Base-by-base conservation (phyloP, 2,329 filamentous ascomycete species). In the Xylariaceae sp. region DNA sequence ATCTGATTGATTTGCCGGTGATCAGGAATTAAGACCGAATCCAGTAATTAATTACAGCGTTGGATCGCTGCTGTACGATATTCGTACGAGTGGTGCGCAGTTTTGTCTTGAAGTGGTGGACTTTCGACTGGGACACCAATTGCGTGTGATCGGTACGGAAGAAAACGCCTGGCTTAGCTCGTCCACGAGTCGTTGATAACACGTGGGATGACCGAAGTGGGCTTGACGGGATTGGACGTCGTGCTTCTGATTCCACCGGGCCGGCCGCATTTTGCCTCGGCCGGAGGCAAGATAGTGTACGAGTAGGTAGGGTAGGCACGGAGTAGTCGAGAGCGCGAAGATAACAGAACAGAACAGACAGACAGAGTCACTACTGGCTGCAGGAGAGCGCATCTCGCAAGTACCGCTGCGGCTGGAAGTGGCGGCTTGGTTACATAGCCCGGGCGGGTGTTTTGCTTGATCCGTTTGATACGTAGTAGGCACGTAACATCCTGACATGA, bases 361-460 rank as follows among this genome's bases (percentile, higher is more conserved):
- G 37, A 41, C 11, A 39, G 10, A 39, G 17, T 18, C 17, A 18
- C 17, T 18, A 54, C 54, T 58, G 51, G 7, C 41, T 39, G 23
- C 4, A 13, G 15, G 17, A 49, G 34, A 54, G 11, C 39, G 34
- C 44, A 49, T 30, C 23, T 52, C 50, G 18, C 7, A 61, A 23
- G 63, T 65, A 65, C 56, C 61, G 59, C 66, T 67, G 65, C 66
- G 65, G 65, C 64, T 61, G 61, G 49, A 59, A 55, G 62, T 65
- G 65, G 64, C 58, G 53, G 67, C 65, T 50, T 48, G 65, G 61
- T 64, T 64, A 66, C 62, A 65, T 65, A 58, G 61, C 61, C 64
- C 57, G 23, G 23, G 7, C 34, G 47, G 23, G 5, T 45, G 13
- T n/a, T 45, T n/a, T 45, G 37, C 8, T 41, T 41, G 37, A 30